Base-by-base conservation (phyloP, 495 filamentous ascomycete species). In the Lophiotrema nucula region DNA sequence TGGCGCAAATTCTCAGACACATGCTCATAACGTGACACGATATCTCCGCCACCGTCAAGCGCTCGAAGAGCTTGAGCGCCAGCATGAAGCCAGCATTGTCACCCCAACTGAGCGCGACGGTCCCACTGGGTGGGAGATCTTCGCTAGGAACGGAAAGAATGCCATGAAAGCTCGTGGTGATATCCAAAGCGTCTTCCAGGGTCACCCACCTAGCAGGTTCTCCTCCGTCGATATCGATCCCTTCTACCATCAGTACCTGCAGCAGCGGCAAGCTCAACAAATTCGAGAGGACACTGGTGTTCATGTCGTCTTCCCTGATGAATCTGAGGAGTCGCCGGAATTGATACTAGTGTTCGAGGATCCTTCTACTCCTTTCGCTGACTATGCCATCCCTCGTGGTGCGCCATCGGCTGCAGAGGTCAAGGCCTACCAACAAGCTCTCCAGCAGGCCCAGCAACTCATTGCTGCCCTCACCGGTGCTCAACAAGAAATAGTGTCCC, bases 281-380 rank as follows among this genome's bases (percentile, higher is more conserved):
- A 75, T 96, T 24, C 83, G 84, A 52, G 76, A 83, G 51, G 83
- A 90, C 21, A 88, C 83, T 62, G 88, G 89, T 59, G 91, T 97
- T 11, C 84, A 89, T 59, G 64, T 95, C 15, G 79, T 96, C 10
- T 73, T 92, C 18, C 89, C 91, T 0, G 82, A 88, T 19, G 75
- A 82, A 2, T 50, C 71, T 0, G 77, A 85, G 35, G 70, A 82
- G 33, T 77, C 79, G 47, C 70, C 76, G 0, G 82, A 90, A n/a
- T 75, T 96, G 19, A 77, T 95, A 31, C 78, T 97, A 25, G 87
- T 97, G 10, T 96, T 89, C 64, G 92, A 97, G 69, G 90, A 88
- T 19, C 73, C 15, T 8, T 35, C 79, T 1, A 73, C 75, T 19
- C 74, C 79, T 26, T 70, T 76, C 12, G 66, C 82, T 22, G 72